Evolutionary conservation across 805 yeast species (phyloP), one percentile per base, ranked within the genome.

Genomic region (Teunomyces tritomae): DNA sequence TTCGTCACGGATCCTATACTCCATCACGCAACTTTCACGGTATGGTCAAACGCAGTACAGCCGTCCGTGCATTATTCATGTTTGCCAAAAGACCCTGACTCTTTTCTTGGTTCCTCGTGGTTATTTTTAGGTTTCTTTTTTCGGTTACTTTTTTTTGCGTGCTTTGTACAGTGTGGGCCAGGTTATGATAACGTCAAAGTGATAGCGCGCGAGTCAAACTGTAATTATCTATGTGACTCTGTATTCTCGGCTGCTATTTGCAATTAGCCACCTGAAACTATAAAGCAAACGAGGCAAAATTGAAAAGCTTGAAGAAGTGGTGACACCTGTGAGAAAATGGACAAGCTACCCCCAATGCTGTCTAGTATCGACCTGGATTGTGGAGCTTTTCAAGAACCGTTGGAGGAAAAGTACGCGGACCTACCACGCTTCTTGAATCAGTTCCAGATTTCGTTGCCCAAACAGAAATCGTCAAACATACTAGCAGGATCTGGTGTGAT

Each of bases 351-450:
- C 14, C 26, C 17, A 10, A 37, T 26, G 8, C 29, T 37, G 29
- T 14, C 40, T 6, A 8, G n/a, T n/a, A 24, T 7, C 14, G 13
- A 26, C 29, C 28, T 26, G 40, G 40, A 37, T 20, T 26, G 6
- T 14, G 28, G 27, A 20, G 10, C 10, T 6, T 14, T 37, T 24
- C 40, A 20, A 27, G 51, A 52, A 26, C 45, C 52, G 14, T 44
- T 45, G 35, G 50, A 49, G 29, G 45, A 49, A 20, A 52, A 51
- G 30, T 54, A 54, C 40, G 53, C 56, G 2, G 60, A 56, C 13
- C 58, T 65, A 36, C 43, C 52, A 10, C 51, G 54, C 30, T 59
- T 57, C 43, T 51, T 64, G 41, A 48, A 55, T 17, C 56, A 56
- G 39, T 64, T 64, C 48, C 63, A 59, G 43, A 52, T 57, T 8